Evolutionary conservation across 139 green algal species (phyloP).

Genomic region (Chlorella sp.): DNA sequence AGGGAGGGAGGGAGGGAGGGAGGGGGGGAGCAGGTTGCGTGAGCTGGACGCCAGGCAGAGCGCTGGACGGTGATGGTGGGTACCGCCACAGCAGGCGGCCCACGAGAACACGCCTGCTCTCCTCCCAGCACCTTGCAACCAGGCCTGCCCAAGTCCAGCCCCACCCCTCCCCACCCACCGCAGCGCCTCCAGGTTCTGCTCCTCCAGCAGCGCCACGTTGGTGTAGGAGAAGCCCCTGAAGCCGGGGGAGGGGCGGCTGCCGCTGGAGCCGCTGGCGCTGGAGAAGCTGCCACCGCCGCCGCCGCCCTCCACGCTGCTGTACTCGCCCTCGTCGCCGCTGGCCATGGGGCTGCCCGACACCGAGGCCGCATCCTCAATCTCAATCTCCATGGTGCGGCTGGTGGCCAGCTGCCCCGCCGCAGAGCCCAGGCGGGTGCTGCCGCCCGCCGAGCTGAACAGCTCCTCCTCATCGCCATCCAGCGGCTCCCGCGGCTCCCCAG

Average conservation of each 20-base stretch:
- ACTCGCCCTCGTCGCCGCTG: not conserved
- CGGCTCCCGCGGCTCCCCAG: not conserved
- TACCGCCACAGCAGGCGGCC: no score
- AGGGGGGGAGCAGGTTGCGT: not conserved
- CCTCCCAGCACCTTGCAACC: not conserved
- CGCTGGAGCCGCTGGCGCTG: not conserved
- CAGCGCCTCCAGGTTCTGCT: constrained; percentile 51
- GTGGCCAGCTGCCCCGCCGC: not conserved
- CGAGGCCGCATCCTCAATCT: not conserved
- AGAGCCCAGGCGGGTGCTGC: not conserved
- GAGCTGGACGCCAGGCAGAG: no score
- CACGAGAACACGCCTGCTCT: no score
- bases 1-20: not conserved
- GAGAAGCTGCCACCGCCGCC: not conserved
- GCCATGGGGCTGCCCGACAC: constrained; percentile 15
- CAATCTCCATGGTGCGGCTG: not conserved
- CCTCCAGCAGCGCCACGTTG: constrained; percentile 47
- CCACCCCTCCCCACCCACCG: not conserved
- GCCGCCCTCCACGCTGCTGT: not conserved
- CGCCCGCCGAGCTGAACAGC: not conserved
- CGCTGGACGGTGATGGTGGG: no score
- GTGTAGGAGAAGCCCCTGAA: constrained; percentile 40
- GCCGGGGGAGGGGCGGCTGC: not conserved
- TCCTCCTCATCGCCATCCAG: constrained; percentile 4
- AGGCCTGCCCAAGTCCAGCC: not conserved